A percentile compares a stretch with the other conserved stretches of the same genome.
Conservation (phyloP, 371 early-diverging fungal species). For the Mortierella sp. region DNA sequence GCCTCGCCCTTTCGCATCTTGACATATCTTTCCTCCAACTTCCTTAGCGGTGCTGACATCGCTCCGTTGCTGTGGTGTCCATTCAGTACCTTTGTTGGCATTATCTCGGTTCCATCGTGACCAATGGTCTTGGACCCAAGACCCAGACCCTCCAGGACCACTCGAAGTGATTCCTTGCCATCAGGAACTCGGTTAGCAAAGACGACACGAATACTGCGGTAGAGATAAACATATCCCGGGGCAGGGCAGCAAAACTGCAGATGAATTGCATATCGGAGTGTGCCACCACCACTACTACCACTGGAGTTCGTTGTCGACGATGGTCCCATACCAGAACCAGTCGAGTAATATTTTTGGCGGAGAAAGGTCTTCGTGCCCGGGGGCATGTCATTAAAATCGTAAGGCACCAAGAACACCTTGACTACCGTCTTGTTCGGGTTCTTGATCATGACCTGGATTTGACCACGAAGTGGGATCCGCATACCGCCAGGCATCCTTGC, state of each 20-base stretch:
- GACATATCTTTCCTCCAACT: constrained; percentile 39
- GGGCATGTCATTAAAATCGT: constrained; percentile 86
- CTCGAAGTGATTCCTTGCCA: constrained; percentile 70
- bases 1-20: constrained; percentile 50
- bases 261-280: constrained; percentile 82
- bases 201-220: constrained; percentile 79
- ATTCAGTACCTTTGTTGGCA: too few species aligned
- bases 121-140: constrained; percentile 27
- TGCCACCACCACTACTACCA: constrained; percentile 39
- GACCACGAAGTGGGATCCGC: constrained; percentile 81
- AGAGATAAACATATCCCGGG: constrained; percentile 69
- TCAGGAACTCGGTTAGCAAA: constrained; percentile 76
- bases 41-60: constrained; percentile 1
- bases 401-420: constrained; percentile 85
- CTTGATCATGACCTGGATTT: constrained; percentile 86
- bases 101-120: constrained; percentile 5
- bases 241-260: constrained; percentile 73
- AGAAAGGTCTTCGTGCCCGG: constrained; percentile 79
- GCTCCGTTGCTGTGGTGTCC: not conserved
- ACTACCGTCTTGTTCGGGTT: constrained; percentile 84
- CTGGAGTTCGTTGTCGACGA: constrained; percentile 7
- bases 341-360: constrained; percentile 78
- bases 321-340: constrained; percentile 35
- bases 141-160: constrained; percentile 73
- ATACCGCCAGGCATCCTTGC: constrained; percentile 66